A percentile compares a stretch with the other conserved stretches of the same genome.
Evolutionary conservation across 2,329 filamentous ascomycete species (phyloP).

Genomic region (Plectosphaerella plurivora): DNA sequence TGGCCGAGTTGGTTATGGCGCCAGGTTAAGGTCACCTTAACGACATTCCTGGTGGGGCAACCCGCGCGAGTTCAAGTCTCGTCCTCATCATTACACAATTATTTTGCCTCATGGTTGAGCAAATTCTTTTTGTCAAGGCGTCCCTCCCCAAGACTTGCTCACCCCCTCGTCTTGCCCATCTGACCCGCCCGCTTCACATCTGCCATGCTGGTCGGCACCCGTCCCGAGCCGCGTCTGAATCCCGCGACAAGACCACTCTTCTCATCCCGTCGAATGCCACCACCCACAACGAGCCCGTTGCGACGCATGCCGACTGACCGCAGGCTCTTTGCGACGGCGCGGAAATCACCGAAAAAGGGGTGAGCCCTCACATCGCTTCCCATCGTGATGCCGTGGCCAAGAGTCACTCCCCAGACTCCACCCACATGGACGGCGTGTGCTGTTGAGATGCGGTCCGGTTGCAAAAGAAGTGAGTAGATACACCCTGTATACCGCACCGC

Average conservation of each 20-base stretch:
- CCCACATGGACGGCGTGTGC: conserved; percentile 47
- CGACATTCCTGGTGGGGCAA: too few species aligned
- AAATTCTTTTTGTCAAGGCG: too few species aligned
- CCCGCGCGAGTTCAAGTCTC: too few species aligned
- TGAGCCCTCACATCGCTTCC: conserved; percentile 42
- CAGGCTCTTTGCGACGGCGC: conserved; percentile 34
- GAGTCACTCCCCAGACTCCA: conserved; percentile 48
- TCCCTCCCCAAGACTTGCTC: too few species aligned
- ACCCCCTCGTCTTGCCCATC: too few species aligned
- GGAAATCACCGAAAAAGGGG: conserved; percentile 50
- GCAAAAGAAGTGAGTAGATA: conserved; percentile 54
- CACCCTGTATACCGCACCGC: conserved; percentile 40
- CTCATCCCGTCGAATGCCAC: conserved; percentile 33
- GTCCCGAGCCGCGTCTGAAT: conserved; percentile 13
- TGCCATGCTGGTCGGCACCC: neutral
- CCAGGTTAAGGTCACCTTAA: too few species aligned
- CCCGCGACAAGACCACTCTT: conserved; percentile 33
- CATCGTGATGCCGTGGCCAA: conserved; percentile 50
- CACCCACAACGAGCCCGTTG: conserved; percentile 38
- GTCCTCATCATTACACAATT: too few species aligned
- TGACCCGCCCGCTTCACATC: neutral
- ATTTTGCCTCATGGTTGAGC: too few species aligned
- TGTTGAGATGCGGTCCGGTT: conserved; percentile 34
- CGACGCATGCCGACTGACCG: conserved; percentile 20
- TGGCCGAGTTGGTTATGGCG: too few species aligned